Base-by-base conservation (phyloP, 306 rosid species). In the Begonia loranthoides region DNA sequence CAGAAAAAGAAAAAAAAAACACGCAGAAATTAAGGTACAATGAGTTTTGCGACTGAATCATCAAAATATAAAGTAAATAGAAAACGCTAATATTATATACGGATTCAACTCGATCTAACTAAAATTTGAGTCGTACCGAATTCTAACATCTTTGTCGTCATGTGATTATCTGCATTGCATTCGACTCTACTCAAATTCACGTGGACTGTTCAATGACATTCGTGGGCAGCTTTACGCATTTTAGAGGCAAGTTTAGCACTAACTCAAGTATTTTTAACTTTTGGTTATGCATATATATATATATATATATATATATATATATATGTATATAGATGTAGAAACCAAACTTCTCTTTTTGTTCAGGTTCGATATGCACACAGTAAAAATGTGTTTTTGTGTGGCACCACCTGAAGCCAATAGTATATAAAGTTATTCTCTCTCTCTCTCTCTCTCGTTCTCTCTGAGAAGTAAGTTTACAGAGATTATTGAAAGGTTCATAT, bases 361-460 rank as follows among this genome's bases (percentile, higher is more conserved):
- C 54, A 90, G 95, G 94, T 86, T 60, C 79, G 97, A 56, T 76
- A 95, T 60, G 87, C 87, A 44, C 80, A 90, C 67, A 78, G 97
- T 67, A 79, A 90, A 67, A 66, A 65, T 17, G 97, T 85, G 97
- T 85, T 66, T 90, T 90, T 56, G 95, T 82, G 61, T 85, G 97
- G 95, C 85, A 85, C 77, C 82, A 85, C 74, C 45, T 85, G 65
- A 45, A 82, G 77, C 72, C 74, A 47, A 50, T 90, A 6, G 78
- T 94, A 28, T 15, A 57, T n/a, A 82, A 82, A 92, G 94, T 86
- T 50, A 36, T 68, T 14, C 36, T 58, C 34, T 57, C 9, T 24
- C 12, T 14, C 59, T 4, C 17, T 51, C 17, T 13, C 3, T 36
- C 16, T n/a, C 51, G 17, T 14, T 12, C 22, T 22, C 41, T 4